phyloP scores from a whole-genome alignment of 2,329 filamentous ascomycete species.

The Hypoxylon sp. region DNA sequence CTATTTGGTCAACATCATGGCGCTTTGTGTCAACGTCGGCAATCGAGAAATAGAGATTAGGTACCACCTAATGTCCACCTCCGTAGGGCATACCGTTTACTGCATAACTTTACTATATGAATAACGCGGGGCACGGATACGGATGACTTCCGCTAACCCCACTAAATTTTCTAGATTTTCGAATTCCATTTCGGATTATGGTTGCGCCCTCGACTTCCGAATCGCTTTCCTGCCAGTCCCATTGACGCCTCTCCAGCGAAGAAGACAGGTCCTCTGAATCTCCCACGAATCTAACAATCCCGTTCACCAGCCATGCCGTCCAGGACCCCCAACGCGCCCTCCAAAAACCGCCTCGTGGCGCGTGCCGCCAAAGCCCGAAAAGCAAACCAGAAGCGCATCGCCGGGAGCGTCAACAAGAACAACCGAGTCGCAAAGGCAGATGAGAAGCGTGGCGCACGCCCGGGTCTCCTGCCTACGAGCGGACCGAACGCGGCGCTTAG shows the following conservation, averaged over 20 bases:
- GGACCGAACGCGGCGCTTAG: slow-evolving; percentile 66
- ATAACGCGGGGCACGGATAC: slow-evolving; percentile 15
- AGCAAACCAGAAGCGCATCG: slow-evolving; percentile 58
- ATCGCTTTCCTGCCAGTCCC: not conserved
- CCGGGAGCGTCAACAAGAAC: slow-evolving; percentile 34
- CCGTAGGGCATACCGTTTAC: not conserved
- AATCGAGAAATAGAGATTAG: slow-evolving; percentile 2
- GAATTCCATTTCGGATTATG: slow-evolving; percentile 8
- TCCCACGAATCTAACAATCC: not conserved
- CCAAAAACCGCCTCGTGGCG: slow-evolving; percentile 65
- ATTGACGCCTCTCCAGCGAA: not conserved
- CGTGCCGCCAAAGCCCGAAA: slow-evolving; percentile 61
- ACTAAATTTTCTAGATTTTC: slow-evolving; percentile 28
- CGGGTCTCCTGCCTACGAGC: slow-evolving; percentile 68
- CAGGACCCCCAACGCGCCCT: slow-evolving; percentile 70
- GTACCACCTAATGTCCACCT: not conserved
- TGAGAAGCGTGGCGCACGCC: slow-evolving; percentile 62
- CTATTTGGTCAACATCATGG: not conserved
- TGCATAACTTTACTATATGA: not conserved
- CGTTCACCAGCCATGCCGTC: slow-evolving; percentile 59
- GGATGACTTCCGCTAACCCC: slow-evolving; percentile 17
- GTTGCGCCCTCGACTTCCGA: not conserved
- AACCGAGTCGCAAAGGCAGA: slow-evolving; percentile 49
- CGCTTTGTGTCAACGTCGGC: not conserved
- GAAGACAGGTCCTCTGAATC: not conserved